Conservation (phyloP, 163 green algal species). For the Chlorella variabilis region DNA sequence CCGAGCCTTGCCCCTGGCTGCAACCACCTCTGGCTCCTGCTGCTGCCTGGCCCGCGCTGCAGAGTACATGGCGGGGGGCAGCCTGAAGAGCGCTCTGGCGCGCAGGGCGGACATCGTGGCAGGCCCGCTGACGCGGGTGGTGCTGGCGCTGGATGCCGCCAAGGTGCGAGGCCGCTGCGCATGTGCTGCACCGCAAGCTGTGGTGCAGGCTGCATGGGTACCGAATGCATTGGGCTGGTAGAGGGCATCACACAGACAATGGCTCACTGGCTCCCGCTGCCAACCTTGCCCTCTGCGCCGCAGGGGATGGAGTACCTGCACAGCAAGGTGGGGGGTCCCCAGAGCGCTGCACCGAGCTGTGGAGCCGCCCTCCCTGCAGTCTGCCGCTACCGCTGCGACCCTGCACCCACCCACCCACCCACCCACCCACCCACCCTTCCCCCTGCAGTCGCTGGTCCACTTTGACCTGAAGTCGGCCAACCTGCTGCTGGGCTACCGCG, state of each 20-base stretch:
- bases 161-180: too few relatives aligned
- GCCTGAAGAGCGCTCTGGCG: conserved; percentile 67
- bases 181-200: too few relatives aligned
- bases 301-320: conserved; percentile 89
- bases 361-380: background rate
- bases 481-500: conserved; percentile 77
- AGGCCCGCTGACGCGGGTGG: conserved; percentile 61
- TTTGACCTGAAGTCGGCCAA: conserved; percentile 86
- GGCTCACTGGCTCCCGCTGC: background rate
- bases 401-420: too few relatives aligned
- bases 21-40: background rate
- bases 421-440: too few relatives aligned
- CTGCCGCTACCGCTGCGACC: too few relatives aligned
- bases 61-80: conserved; percentile 76
- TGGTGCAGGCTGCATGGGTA: too few relatives aligned
- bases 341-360: too few relatives aligned
- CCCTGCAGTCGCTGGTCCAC: conserved; percentile 73
- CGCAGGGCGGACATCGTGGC: conserved; percentile 72
- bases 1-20: background rate
- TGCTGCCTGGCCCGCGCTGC: background rate
- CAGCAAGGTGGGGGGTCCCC: conserved; percentile 58
- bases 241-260: too few relatives aligned
- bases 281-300: background rate
- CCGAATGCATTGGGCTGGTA: too few relatives aligned
- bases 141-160: conserved; percentile 80